Evolutionary conservation across 31 red algal genomes (phyloP), one percentile per base, ranked within the genome.

Genomic region (Porphyra umbilicalis): DNA sequence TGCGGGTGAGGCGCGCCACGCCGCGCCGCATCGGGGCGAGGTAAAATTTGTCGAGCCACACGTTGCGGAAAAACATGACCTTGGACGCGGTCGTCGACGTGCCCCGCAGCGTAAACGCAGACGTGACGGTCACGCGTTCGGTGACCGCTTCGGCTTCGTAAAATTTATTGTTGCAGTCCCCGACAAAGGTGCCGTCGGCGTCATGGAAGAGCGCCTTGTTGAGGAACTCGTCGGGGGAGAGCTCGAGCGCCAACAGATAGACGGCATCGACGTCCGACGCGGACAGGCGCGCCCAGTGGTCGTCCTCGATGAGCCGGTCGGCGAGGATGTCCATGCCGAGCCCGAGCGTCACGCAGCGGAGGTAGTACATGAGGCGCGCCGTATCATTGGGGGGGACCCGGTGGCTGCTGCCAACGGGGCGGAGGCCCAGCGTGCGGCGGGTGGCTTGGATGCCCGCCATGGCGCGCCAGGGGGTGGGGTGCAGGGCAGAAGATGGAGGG

Each of bases 301-400:
- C 32, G 38, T 33, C 80, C 34, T 86, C 84, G 6, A 86, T 38
- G 8, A 86, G 46, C 8, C 80, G 77, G 33, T 86, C 84, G 25
- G 80, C 76, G 38, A 86, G 79, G 77, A 86, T 80, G 33, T 86
- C 84, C 9, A 86, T 33, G 31, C 84, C 84, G 38, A 77, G 80
- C 32, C 6, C 5, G n/a, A 86, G 39, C 25, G 84, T 86, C 14
- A 38, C 32, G 5, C 76, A 80, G 39, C 39, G 77, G 14, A 86
- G 84, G 35, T 80, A 86, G 35, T 81, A 86, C 35, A 78, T 80
- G 35, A 86, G 35, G 10, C 39, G 34, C 5, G 38, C 78, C 0
- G 80, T 39, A 35, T 86, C 84, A 38, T 86, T 33, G 77, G 44
- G 7, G 20, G 84, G 84, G 71, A 86, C 83, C n/a, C n/a, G n/a